Evolutionary conservation across 306 rosid species (phyloP).

Genomic region (Acacia confusa): DNA sequence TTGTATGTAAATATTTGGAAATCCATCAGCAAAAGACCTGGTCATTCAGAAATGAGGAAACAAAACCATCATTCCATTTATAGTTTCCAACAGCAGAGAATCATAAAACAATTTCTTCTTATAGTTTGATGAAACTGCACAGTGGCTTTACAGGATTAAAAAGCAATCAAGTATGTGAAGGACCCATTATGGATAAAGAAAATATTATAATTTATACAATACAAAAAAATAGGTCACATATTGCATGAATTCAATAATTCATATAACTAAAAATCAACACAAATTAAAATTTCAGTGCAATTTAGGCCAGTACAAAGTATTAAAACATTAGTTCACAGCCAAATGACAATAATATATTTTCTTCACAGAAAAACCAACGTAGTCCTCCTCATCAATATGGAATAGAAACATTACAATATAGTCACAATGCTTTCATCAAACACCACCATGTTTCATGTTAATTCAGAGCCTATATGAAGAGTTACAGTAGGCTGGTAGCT

Average conservation of each 20-base stretch:
- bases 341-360: not conserved
- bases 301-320: not conserved
- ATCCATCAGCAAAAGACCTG: constrained; percentile 95
- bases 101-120: not conserved
- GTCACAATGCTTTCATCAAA: not conserved
- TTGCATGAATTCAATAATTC: not conserved
- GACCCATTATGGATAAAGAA: not conserved
- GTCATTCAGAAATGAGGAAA: constrained; percentile 34
- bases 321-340: not conserved
- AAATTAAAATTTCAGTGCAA: not conserved
- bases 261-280: not conserved
- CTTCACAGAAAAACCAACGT: not conserved
- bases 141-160: not conserved
- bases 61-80: constrained; percentile 23
- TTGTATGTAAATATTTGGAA: constrained; percentile 81
- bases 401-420: not conserved
- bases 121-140: not conserved
- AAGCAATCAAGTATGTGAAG: not conserved
- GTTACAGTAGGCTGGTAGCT: too few relatives aligned
- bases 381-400: not conserved
- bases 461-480: too few relatives aligned
- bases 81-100: not conserved
- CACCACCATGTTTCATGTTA: not conserved
- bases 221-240: not conserved
- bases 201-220: not conserved